Percentiles rank a stretch among this genome's conserved stretches.
These are phyloP conservation scores for Candida adriatica DNA, from an alignment of 805 yeast species.

Conservation along the genomic window DNA sequence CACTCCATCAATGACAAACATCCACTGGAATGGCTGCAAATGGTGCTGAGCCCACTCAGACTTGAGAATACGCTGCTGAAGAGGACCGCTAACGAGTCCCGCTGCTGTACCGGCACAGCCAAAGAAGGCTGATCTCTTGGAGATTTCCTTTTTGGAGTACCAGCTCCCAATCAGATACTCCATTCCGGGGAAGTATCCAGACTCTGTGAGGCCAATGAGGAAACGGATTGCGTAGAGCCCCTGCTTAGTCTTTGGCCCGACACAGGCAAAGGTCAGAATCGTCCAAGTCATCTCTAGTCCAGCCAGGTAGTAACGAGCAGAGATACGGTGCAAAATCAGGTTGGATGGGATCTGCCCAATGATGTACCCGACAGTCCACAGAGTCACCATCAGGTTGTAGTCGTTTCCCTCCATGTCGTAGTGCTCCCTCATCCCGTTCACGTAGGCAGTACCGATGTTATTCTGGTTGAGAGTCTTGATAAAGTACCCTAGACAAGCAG, in stretches of 20 bases:
- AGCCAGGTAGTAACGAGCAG: slow-evolving; percentile 40
- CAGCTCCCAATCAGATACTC: slow-evolving; percentile 34
- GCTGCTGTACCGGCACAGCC: slow-evolving; percentile 28
- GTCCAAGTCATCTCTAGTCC: slow-evolving; percentile 40
- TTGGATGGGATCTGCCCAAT: slow-evolving; percentile 44
- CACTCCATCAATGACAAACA: slow-evolving; percentile 39
- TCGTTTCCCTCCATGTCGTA: slow-evolving; percentile 27
- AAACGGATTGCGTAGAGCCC: slow-evolving; percentile 31
- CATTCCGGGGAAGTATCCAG: slow-evolving; percentile 44
- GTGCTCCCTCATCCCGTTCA: slow-evolving; percentile 50
- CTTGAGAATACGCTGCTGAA: slow-evolving; percentile 28
- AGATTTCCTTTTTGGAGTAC: slow-evolving; percentile 29
- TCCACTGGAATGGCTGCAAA: slow-evolving; percentile 32
- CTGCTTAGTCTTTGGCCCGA: slow-evolving; percentile 21
- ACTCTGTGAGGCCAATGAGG: slow-evolving; percentile 36
- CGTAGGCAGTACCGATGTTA: slow-evolving; percentile 61
- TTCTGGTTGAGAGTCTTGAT: slow-evolving; percentile 57
- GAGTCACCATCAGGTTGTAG: slow-evolving; percentile 36
- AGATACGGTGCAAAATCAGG: slow-evolving; percentile 32
- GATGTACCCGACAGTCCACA: slow-evolving; percentile 45
- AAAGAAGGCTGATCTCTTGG: slow-evolving; percentile 28
- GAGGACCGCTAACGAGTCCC: slow-evolving; percentile 27
- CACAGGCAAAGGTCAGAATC: slow-evolving; percentile 30
- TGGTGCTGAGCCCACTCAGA: slow-evolving; percentile 9
- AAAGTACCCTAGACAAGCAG: slow-evolving; percentile 32